These are phyloP conservation scores for Yamadazyma oceani DNA, from an alignment of 1,139 yeast genomes.

Conservation along the genomic window DNA sequence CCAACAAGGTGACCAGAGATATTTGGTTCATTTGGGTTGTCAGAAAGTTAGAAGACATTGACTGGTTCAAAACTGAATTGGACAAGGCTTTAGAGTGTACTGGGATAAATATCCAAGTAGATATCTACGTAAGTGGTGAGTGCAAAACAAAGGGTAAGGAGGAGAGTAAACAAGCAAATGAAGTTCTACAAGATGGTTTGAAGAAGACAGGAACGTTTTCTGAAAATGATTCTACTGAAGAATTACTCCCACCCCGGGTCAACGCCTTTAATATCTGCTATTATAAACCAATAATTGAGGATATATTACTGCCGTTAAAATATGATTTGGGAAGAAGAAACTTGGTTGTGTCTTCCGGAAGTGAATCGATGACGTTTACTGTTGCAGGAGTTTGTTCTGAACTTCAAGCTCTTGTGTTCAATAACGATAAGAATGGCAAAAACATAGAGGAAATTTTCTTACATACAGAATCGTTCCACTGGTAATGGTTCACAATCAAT, in stretches of 20 bases:
- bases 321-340: conserved; percentile 36
- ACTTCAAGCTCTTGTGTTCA: conserved; percentile 34
- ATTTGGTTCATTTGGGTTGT: conserved; percentile 55
- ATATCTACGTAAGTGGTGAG: conserved; percentile 24
- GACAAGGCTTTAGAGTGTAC: conserved; percentile 23
- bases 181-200: too few species aligned
- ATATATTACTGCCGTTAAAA: conserved; percentile 20
- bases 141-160: conserved; percentile 3
- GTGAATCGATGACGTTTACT: conserved; percentile 42
- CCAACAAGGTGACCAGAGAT: conserved; percentile 21
- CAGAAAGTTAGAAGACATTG: conserved; percentile 32
- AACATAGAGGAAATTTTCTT: conserved; percentile 51
- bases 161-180: background rate
- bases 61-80: conserved; percentile 49
- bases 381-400: conserved; percentile 46
- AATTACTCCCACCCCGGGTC: background rate
- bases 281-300: conserved; percentile 35
- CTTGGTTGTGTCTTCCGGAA: conserved; percentile 54
- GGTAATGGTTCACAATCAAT: conserved; percentile 38
- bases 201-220: too few species aligned
- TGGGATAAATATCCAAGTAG: conserved; percentile 24
- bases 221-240: conserved; percentile 1
- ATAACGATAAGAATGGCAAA: conserved; percentile 24
- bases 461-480: conserved; percentile 61
- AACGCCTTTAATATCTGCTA: conserved; percentile 19